These are phyloP conservation scores for Iris macrosiphon DNA, from an alignment of 106 monocot genomes.

Conservation along the genomic window DNA sequence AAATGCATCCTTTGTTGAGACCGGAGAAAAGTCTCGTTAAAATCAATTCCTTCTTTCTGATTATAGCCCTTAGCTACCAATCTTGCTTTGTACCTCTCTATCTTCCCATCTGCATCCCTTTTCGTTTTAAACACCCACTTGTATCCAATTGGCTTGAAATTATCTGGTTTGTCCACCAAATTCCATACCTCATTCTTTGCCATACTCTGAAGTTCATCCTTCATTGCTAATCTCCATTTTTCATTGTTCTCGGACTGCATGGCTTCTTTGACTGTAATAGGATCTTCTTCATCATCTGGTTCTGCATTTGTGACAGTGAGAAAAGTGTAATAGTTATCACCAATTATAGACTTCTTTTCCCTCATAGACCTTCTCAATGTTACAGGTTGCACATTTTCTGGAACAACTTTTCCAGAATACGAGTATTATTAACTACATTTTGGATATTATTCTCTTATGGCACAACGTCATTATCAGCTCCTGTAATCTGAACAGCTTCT, in stretches of 20 bases:
- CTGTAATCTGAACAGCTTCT: background rate
- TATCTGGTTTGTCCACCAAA: background rate
- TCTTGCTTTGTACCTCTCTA: background rate
- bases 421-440: background rate
- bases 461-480: background rate
- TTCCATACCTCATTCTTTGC: constrained; percentile 1
- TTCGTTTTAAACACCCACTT: constrained; percentile 11
- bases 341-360: background rate
- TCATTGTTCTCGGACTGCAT: background rate
- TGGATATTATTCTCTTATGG: background rate
- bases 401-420: background rate
- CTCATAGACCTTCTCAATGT: background rate
- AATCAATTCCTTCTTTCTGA: constrained; percentile 2
- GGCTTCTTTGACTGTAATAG: background rate
- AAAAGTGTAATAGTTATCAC: background rate
- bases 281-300: background rate
- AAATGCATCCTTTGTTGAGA: constrained; percentile 5
- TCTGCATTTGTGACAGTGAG: background rate
- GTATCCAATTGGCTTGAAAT: background rate
- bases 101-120: background rate
- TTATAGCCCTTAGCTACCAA: constrained; percentile 4
- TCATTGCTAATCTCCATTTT: background rate
- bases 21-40: background rate
- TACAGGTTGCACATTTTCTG: background rate
- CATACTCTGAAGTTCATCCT: too few species aligned